These are phyloP conservation scores for Usnea hakonensis DNA, from an alignment of 495 filamentous ascomycete species.

Conservation along the genomic window DNA sequence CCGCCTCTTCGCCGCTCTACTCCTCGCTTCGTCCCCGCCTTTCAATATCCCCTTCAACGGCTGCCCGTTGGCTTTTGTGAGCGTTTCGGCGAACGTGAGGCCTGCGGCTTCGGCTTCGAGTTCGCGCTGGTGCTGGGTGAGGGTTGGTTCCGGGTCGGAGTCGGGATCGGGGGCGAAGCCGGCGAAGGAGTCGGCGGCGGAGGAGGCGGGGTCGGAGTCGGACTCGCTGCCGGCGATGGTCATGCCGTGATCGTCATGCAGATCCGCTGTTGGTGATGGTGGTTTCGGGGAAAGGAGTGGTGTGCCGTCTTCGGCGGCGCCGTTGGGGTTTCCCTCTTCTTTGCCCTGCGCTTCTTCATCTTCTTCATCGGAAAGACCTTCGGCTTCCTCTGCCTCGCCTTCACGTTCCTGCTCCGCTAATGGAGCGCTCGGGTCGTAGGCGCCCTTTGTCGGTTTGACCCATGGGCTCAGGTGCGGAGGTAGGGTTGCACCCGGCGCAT, in stretches of 20 bases:
- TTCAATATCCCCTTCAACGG: conserved; percentile 22
- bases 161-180: conserved; percentile 44
- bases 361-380: conserved; percentile 53
- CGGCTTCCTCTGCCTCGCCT: conserved; percentile 67
- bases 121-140: conserved; percentile 68
- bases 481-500: conserved; percentile 78
- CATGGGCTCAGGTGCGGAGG: conserved; percentile 95
- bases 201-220: conserved; percentile 32
- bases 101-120: conserved; percentile 80
- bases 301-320: conserved; percentile 35
- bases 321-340: conserved; percentile 48
- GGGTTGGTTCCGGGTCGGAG: conserved; percentile 45
- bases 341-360: conserved; percentile 36
- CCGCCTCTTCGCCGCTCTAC: conserved; percentile 51
- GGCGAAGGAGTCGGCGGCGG: conserved; percentile 36
- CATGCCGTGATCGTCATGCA: conserved; percentile 49
- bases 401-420: conserved; percentile 71
- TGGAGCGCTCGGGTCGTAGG: conserved; percentile 79
- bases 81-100: conserved; percentile 39
- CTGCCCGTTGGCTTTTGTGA: conserved; percentile 34
- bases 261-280: conserved; percentile 22
- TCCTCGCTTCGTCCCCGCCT: conserved; percentile 51
- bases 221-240: conserved; percentile 49
- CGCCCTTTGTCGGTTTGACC: conserved; percentile 75
- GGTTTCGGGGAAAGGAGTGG: conserved; percentile 41